phyloP scores from a whole-genome alignment of 805 yeast species.

The Barnettozyma siamensis region DNA sequence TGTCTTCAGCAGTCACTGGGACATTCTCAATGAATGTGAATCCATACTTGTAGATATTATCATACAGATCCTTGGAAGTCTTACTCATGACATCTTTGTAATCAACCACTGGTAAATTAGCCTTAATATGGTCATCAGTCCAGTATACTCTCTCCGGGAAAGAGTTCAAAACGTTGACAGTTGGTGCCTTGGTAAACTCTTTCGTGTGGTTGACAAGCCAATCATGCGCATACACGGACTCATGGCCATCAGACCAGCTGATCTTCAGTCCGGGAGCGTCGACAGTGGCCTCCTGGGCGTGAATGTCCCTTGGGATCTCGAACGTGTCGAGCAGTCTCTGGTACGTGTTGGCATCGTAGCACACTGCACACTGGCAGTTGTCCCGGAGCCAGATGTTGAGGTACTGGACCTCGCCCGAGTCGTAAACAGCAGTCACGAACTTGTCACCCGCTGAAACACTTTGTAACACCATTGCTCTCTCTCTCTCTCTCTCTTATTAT shows the following conservation, averaged over 20 bases:
- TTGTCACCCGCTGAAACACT: not conserved
- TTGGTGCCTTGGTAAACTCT: conserved; percentile 30
- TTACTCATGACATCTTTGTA: conserved; percentile 41
- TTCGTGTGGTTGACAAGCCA: conserved; percentile 21
- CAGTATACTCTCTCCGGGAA: conserved; percentile 37
- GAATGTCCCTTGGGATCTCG: conserved; percentile 29
- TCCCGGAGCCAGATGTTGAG: conserved; percentile 62
- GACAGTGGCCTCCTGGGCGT: conserved; percentile 8
- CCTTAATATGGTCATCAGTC: conserved; percentile 35
- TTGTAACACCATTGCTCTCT: not conserved
- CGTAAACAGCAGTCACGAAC: conserved; percentile 1
- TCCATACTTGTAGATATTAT: conserved; percentile 36
- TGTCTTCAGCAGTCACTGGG: conserved; percentile 54
- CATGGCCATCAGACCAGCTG: conserved; percentile 17
- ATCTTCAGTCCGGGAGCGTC: not conserved
- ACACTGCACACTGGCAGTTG: conserved; percentile 51
- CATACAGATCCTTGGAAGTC: conserved; percentile 13
- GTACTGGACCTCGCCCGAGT: conserved; percentile 4
- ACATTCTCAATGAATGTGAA: conserved; percentile 57
- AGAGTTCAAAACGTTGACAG: conserved; percentile 31
- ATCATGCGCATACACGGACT: conserved; percentile 11
- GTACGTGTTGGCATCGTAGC: conserved; percentile 50
- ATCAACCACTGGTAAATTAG: conserved; percentile 29
- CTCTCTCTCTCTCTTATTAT: no score
- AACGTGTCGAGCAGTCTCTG: conserved; percentile 56